Percentiles rank a stretch among this genome's conserved stretches.
Evolutionary conservation across 2,329 filamentous ascomycete species (phyloP).

Genomic region (Ophiosphaerella narmari): DNA sequence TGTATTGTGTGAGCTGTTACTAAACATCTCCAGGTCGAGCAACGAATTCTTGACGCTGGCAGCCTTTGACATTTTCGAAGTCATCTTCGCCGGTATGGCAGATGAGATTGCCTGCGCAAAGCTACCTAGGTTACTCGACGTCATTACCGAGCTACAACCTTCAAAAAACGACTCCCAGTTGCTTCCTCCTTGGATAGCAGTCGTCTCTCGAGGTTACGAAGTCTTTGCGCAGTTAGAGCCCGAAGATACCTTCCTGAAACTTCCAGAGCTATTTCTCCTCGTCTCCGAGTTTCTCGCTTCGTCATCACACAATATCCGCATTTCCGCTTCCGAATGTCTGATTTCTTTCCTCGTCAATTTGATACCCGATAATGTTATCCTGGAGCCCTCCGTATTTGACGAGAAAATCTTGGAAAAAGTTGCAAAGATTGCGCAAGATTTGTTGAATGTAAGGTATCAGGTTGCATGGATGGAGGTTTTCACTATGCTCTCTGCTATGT

Average conservation of each 20-base stretch:
- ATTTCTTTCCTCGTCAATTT: slow-evolving; percentile 93
- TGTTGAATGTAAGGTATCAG: slow-evolving; percentile 90
- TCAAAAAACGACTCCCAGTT: slow-evolving; percentile 93
- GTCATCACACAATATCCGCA: slow-evolving; percentile 86
- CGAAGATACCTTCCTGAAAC: slow-evolving; percentile 87
- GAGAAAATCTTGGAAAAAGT: slow-evolving; percentile 87
- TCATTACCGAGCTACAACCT: slow-evolving; percentile 88
- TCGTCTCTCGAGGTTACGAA: slow-evolving; percentile 91
- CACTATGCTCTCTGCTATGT: slow-evolving; percentile 83
- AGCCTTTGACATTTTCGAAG: slow-evolving; percentile 95
- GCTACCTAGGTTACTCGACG: slow-evolving; percentile 84
- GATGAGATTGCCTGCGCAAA: slow-evolving; percentile 88
- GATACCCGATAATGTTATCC: slow-evolving; percentile 77
- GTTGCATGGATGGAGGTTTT: slow-evolving; percentile 95
- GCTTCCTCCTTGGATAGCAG: slow-evolving; percentile 94
- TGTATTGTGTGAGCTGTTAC: slow-evolving; percentile 81
- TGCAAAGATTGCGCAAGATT: slow-evolving; percentile 70
- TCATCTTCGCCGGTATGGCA: slow-evolving; percentile 91
- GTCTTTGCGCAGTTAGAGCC: slow-evolving; percentile 87
- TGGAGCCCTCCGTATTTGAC: slow-evolving; percentile 89
- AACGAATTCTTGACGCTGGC: slow-evolving; percentile 97
- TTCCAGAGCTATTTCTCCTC: slow-evolving; percentile 82
- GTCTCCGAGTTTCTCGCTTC: slow-evolving; percentile 83
- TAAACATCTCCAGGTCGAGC: slow-evolving; percentile 85
- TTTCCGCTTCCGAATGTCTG: slow-evolving; percentile 92